Evolutionary conservation across 495 filamentous ascomycete genomes (phyloP).

Genomic region (Neurospora cerealis): DNA sequence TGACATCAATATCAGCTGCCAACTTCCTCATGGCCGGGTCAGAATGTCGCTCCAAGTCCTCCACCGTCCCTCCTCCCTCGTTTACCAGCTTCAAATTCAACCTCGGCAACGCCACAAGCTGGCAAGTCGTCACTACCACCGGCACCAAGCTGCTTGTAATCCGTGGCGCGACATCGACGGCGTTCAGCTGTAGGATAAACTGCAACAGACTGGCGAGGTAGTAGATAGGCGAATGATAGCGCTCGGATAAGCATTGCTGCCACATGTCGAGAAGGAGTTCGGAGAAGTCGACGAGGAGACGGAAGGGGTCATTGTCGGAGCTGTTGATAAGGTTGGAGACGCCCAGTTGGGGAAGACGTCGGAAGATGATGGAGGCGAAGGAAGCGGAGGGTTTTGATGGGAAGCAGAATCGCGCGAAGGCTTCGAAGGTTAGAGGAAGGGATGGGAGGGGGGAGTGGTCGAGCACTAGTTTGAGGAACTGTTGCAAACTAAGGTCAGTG

Average conservation of each 20-base stretch:
- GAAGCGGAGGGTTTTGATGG: slow-evolving; percentile 29
- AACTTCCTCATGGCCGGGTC: slow-evolving; percentile 15
- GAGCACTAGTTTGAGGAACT: slow-evolving; percentile 36
- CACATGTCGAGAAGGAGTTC: slow-evolving; percentile 34
- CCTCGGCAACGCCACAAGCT: slow-evolving; percentile 19
- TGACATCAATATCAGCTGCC: slow-evolving; percentile 24
- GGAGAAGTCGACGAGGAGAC: slow-evolving; percentile 34
- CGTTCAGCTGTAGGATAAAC: slow-evolving; percentile 31
- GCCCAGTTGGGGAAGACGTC: slow-evolving; percentile 29
- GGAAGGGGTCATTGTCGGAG: slow-evolving; percentile 18
- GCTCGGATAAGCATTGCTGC: slow-evolving; percentile 32
- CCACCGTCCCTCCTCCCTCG: slow-evolving; percentile 7
- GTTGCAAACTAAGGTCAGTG: slow-evolving; percentile 1
- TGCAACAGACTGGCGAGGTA: slow-evolving; percentile 29
- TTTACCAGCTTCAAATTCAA: slow-evolving; percentile 4
- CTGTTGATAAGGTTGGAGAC: slow-evolving; percentile 7
- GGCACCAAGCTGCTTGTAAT: slow-evolving; percentile 33
- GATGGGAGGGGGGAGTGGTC: slow-evolving; percentile 28
- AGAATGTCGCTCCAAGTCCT: slow-evolving; percentile 14
- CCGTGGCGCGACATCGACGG: slow-evolving; percentile 28
- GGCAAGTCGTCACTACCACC: slow-evolving; percentile 28
- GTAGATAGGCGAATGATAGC: slow-evolving; percentile 33
- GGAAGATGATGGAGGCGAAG: slow-evolving; percentile 34
- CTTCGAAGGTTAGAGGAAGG: slow-evolving; percentile 32
- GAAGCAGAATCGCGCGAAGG: slow-evolving; percentile 29